A percentile compares a stretch with the other conserved stretches of the same genome.
Evolutionary conservation across 176 grass and related monocot genomes (phyloP).

Genomic region (Triticum dicoccoides): DNA sequence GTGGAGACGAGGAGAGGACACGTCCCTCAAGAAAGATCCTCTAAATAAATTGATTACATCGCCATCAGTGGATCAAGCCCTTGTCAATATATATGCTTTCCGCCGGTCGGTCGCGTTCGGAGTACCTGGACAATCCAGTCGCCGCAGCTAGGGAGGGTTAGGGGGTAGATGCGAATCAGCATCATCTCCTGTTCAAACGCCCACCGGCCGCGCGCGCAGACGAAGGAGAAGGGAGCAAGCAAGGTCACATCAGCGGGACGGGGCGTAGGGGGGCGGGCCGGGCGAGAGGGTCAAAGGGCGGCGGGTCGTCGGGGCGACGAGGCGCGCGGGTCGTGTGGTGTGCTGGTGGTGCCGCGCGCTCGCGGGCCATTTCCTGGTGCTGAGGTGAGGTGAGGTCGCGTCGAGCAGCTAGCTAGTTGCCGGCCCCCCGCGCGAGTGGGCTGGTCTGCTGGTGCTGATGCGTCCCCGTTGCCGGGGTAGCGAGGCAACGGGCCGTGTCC

Average conservation of each 20-base stretch:
- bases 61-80: neutral
- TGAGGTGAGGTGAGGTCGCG: neutral
- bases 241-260: too few relatives aligned
- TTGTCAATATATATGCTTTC: neutral
- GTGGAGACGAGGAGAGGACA: too few relatives aligned
- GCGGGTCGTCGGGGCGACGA: neutral
- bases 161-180: neutral
- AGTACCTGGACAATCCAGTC: neutral
- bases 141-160: neutral
- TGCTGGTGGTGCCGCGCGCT: neutral
- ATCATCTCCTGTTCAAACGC: neutral
- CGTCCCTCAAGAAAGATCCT: too few relatives aligned
- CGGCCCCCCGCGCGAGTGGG: neutral
- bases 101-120: conserved; percentile 1
- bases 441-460: neutral
- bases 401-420: neutral
- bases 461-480: neutral
- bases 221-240: neutral
- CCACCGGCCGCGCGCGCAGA: too few relatives aligned
- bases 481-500: neutral
- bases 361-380: neutral
- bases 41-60: neutral
- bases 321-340: too few relatives aligned
- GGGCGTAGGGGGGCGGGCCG: too few relatives aligned
- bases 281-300: neutral